phyloP scores from a whole-genome alignment of 139 green algal species.

The Pycnococcus provasolii region DNA sequence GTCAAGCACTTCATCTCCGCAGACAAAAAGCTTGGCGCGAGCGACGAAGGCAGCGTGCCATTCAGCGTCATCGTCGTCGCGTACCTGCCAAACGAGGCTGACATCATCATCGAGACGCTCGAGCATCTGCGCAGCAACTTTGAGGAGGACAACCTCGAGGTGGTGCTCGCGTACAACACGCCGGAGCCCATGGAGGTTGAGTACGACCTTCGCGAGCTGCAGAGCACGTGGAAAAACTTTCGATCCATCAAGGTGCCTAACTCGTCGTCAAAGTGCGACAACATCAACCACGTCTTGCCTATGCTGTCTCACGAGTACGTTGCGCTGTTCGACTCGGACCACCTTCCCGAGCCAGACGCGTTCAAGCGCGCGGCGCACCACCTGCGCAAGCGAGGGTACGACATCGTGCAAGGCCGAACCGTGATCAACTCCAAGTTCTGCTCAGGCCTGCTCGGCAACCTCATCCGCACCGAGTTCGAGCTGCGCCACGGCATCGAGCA shows the following conservation, averaged over 20 bases:
- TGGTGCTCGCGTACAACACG: conserved; percentile 31
- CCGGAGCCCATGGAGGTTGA: conserved; percentile 31
- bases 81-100: conserved; percentile 29
- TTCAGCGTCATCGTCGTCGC: conserved; percentile 24
- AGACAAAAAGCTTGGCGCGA: no score
- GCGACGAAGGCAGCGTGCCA: no score
- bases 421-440: background rate
- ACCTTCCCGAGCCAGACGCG: conserved; percentile 17
- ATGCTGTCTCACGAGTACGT: conserved; percentile 28
- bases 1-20: no score
- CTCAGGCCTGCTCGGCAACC: background rate
- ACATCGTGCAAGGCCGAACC: conserved; percentile 28
- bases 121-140: background rate
- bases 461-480: background rate
- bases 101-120: conserved; percentile 30
- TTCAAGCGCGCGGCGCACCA: conserved; percentile 28
- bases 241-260: conserved; percentile 6
- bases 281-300: conserved; percentile 24
- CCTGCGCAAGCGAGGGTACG: conserved; percentile 21
- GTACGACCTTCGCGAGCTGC: conserved; percentile 11
- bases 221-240: background rate
- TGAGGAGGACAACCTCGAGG: conserved; percentile 27
- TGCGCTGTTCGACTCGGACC: conserved; percentile 26
- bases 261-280: conserved; percentile 28
- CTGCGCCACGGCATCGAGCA: background rate